Evolutionary conservation across 2,329 filamentous ascomycete genomes (phyloP).

Genomic region (Botrytis pseudocinerea): DNA sequence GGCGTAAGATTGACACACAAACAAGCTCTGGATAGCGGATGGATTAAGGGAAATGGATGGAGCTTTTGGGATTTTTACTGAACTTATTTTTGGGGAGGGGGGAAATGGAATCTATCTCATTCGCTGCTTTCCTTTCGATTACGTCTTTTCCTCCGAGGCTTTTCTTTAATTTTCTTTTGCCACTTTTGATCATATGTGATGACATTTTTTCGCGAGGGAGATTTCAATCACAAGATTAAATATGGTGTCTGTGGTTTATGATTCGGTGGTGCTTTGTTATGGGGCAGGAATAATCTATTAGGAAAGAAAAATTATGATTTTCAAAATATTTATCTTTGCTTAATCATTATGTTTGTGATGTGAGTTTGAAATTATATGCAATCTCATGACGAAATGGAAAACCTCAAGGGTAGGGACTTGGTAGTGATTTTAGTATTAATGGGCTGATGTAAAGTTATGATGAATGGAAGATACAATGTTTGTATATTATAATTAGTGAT

Average conservation of each 20-base stretch:
- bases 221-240: not conserved
- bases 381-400: not conserved
- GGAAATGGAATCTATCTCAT: constrained; percentile 11
- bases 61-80: constrained; percentile 30
- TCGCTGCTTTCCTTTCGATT: constrained; percentile 16
- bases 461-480: not conserved
- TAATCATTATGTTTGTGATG: not conserved
- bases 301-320: constrained; percentile 14
- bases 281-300: constrained; percentile 4
- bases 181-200: constrained; percentile 17
- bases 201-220: constrained; percentile 3
- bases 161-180: not conserved
- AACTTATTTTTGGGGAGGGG: constrained; percentile 1
- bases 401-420: not conserved
- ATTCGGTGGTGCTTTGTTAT: constrained; percentile 12
- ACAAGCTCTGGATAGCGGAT: constrained; percentile 35
- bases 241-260: not conserved
- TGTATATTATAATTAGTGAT: not conserved
- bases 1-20: constrained; percentile 40
- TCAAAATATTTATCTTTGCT: not conserved
- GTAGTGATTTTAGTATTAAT: not conserved
- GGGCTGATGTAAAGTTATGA: not conserved
- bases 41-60: constrained; percentile 24
- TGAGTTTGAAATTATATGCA: not conserved
- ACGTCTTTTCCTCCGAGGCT: not conserved